Evolutionary conservation across 495 filamentous ascomycete genomes (phyloP), one percentile per base, ranked within the genome.

Genomic region (Podospora pseudocomata): DNA sequence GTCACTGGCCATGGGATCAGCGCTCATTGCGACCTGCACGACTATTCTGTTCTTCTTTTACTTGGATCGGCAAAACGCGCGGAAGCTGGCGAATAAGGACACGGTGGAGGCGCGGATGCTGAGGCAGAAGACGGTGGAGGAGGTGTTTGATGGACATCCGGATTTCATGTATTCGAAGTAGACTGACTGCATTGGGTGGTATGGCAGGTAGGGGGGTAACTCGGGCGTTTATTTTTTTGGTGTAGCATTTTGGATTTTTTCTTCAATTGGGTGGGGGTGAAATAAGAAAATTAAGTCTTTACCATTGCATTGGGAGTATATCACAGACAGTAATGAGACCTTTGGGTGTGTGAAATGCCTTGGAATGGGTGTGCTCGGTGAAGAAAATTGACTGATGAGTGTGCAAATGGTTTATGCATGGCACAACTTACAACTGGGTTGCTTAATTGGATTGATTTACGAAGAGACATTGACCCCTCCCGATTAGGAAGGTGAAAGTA

Each of bases 131-230:
- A 60, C 62, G 18, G 67, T 69, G 2, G 67, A 69, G 67, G 62
- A 69, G 67, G 60, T 69, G 16, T 65, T 65, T 32, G 67, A 69
- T 39, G 63, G 6, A 3, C 67, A 69, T 62, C 67, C 67, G 32
- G 67, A 69, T 60, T 69, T 69, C 30, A 65, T 69, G 67, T 69
- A 69, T 28, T 69, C 61, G 13, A 63, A 63, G 30, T 63, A 49
- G 34, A 39, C 34, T 39, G 34, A 39, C 5, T 39, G 34, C 6
- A 39, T 11, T 39, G 34, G 34, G 34, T 11, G 34, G 34, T 11
- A 6, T 39, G 34, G 11, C 34, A 49, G 15, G 30, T 32, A 32
- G 30, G 7, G 30, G 30, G 9, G 13, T 16, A 32, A 32, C 4
- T 32, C 4, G 7, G 30, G 30, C 30, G 30, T 32, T 32, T 1